Conservation (phyloP, 208 protist genomes). For the Lotmaria passim region DNA sequence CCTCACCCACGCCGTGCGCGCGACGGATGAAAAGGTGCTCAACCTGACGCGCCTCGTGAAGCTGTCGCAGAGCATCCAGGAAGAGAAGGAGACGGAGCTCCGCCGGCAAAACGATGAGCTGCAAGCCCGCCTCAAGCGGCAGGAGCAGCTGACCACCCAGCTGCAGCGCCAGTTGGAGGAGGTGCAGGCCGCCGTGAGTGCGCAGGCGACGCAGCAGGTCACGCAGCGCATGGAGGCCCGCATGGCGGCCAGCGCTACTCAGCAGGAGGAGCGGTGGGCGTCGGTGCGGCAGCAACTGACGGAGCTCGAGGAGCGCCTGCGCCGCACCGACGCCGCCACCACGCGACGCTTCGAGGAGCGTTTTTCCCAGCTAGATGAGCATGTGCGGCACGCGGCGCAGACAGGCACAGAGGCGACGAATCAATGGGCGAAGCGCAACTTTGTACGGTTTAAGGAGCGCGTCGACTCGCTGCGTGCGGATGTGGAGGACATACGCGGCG, state of each 20-base stretch:
- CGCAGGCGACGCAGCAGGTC: conserved; percentile 25
- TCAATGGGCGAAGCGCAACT: conserved; percentile 75
- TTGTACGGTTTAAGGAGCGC: conserved; percentile 83
- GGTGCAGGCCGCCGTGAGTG: conserved; percentile 21
- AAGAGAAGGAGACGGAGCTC: conserved; percentile 73
- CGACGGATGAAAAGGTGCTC: conserved; percentile 80
- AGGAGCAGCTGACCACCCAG: conserved; percentile 64
- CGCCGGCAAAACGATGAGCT: conserved; percentile 72
- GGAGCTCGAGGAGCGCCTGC: conserved; percentile 21
- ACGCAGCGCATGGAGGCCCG: conserved; percentile 22
- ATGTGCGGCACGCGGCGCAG: conserved; percentile 20
- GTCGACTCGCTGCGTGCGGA: conserved; percentile 50
- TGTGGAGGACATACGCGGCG: conserved; percentile 40
- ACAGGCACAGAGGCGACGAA: conserved; percentile 58
- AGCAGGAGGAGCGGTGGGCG: conserved; percentile 35
- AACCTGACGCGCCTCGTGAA: conserved; percentile 86
- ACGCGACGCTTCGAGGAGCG: conserved; percentile 33
- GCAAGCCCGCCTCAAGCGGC: conserved; percentile 60
- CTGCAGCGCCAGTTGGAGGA: conserved; percentile 49
- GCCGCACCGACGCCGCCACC: background rate
- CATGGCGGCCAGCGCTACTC: conserved; percentile 8
- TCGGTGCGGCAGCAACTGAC: conserved; percentile 25
- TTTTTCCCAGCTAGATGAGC: conserved; percentile 29
- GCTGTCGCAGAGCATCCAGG: conserved; percentile 72
- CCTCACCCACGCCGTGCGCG: conserved; percentile 46